Base-by-base conservation (phyloP, 148 eudicot genomes). In the Rhododendron kiyosumense region DNA sequence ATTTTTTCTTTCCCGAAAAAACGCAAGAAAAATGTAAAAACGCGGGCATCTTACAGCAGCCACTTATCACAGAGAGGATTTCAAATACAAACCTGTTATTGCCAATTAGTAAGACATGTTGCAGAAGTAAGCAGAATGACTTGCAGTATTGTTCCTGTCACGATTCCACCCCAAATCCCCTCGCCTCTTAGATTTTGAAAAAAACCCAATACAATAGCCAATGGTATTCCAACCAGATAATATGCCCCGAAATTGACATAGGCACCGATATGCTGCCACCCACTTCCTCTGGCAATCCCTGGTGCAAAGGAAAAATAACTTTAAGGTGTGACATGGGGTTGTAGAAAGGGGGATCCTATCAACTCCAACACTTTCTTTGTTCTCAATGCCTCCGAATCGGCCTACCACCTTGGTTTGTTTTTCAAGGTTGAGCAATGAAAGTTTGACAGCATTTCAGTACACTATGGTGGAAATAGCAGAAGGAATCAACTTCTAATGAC, bases 251-350 rank as follows among this genome's bases (percentile, higher is more conserved):
- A 74, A 80, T 89, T 90, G 12, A 90, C 85, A 81, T 86, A 89
- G 22, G 92, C 92, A 41, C 92, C 41, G 41, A 38, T 38, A 38
- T 85, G 88, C 80, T 92, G 93, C 92, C 91, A 82, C 75, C 92
- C 91, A 57, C 86, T 80, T 67, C 93, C 93, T 88, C 91, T 89
- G 20, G 88, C 89, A 51, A 92, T 88, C 57, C 93, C 91, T 92
- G 83, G 15, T 59, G 10, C 54, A 65, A 59, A 63, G 78, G 1
- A 26, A 14, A 41, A 84, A 22, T 2, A 22, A 48, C 13, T 45
- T 65, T 12, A 7, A 67, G 14, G 74, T 26, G 34, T 24, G 85
- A 9, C 7, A 83, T 73, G 20, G 18, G 17, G 38, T 51, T 51
- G 2, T 51, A 12, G 12, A 51, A 13, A 2, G 17, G 2, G 17